A percentile compares a stretch with the other conserved stretches of the same genome.
phyloP scores from a whole-genome alignment of 495 filamentous ascomycete genomes.

The Neurospora sp. region DNA sequence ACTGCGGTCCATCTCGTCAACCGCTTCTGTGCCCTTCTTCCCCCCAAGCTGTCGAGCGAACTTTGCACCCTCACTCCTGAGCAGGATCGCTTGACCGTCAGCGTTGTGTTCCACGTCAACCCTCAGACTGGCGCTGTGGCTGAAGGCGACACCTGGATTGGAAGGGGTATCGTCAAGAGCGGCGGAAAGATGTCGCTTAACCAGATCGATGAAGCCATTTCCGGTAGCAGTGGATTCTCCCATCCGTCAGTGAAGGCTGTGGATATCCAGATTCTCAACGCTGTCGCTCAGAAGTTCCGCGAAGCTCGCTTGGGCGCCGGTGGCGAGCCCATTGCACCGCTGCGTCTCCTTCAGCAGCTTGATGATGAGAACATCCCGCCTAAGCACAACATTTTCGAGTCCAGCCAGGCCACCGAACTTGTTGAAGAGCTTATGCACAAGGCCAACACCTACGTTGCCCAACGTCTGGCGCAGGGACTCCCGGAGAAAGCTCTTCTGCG shows the following conservation, averaged over 20 bases:
- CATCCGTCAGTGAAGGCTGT: conserved; percentile 52
- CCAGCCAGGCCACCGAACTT: conserved; percentile 77
- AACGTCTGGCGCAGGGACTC: conserved; percentile 66
- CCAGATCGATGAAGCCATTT: conserved; percentile 71
- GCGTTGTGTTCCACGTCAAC: conserved; percentile 84
- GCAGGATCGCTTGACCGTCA: conserved; percentile 82
- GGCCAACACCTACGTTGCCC: conserved; percentile 78
- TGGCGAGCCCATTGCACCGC: conserved; percentile 64
- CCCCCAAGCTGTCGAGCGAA: conserved; percentile 71
- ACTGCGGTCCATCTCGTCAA: conserved; percentile 92
- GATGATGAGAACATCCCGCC: conserved; percentile 98
- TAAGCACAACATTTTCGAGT: conserved; percentile 91
- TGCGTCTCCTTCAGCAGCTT: conserved; percentile 84
- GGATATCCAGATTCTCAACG: conserved; percentile 64
- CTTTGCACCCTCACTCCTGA: conserved; percentile 79
- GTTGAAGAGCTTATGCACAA: conserved; percentile 92
- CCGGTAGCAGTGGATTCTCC: conserved; percentile 46
- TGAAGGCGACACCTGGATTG: conserved; percentile 83
- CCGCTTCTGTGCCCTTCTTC: conserved; percentile 82
- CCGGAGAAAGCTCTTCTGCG: conserved; percentile 91
- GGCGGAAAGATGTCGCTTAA: conserved; percentile 71
- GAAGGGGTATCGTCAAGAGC: conserved; percentile 89
- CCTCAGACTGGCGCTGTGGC: conserved; percentile 63
- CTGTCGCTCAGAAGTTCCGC: conserved; percentile 76
- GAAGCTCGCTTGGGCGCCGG: conserved; percentile 74